A percentile compares a stretch with the other conserved stretches of the same genome.
phyloP scores from a whole-genome alignment of 805 yeast genomes.

The Ogataea ramenticola region DNA sequence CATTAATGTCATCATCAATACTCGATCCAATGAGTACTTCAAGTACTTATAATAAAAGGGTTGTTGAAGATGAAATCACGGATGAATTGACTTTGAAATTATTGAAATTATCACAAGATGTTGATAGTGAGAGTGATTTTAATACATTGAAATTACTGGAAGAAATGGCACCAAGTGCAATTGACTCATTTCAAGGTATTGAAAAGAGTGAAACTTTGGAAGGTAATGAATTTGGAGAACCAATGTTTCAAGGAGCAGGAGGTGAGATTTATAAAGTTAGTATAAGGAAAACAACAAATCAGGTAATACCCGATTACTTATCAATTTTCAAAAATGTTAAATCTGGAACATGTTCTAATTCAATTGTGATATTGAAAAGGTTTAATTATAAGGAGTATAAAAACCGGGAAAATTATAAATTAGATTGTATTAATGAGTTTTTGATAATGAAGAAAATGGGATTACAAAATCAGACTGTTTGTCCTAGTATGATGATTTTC shows the following conservation, averaged over 20 bases:
- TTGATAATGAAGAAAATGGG: conserved; percentile 11
- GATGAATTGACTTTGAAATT: background rate
- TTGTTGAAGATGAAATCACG: background rate
- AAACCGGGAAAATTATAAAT: background rate
- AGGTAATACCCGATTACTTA: background rate
- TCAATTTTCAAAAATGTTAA: background rate
- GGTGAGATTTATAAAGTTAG: conserved; percentile 19
- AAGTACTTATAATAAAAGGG: background rate
- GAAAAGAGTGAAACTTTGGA: too few relatives aligned
- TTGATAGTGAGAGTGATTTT: background rate
- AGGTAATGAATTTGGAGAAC: too few relatives aligned
- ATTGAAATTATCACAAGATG: background rate
- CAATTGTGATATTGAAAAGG: conserved; percentile 1
- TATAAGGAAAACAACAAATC: background rate
- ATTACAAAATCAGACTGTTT: conserved; percentile 3
- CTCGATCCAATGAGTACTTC: background rate
- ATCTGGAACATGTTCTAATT: background rate
- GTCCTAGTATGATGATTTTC: conserved; percentile 3
- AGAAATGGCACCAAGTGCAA: background rate
- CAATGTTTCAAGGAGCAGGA: conserved; percentile 19
- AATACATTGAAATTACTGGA: background rate
- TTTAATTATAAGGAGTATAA: conserved; percentile 1
- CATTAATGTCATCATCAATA: too few relatives aligned
- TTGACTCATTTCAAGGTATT: background rate
- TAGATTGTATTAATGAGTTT: conserved; percentile 22